phyloP scores from a whole-genome alignment of 768 basidiomycete genomes.

The Pleurotus giganteus region DNA sequence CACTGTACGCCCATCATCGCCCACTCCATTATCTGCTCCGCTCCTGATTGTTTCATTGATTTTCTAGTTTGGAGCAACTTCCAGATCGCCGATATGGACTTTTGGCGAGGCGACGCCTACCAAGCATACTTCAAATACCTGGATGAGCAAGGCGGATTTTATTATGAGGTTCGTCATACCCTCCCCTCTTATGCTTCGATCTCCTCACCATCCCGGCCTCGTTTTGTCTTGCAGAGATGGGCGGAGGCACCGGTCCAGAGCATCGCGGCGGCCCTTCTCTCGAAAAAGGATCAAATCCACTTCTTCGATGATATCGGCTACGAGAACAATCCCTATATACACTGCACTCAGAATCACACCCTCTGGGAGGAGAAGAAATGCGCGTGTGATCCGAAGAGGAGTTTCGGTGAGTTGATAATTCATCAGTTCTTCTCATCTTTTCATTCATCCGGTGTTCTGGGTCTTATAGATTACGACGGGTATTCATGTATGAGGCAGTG shows the following conservation, averaged over 20 bases:
- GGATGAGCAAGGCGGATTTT: conserved; percentile 61
- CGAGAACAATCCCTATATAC: conserved; percentile 71
- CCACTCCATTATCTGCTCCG: not conserved
- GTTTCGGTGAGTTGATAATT: conserved; percentile 52
- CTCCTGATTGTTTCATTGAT: not conserved
- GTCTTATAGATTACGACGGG: conserved; percentile 46
- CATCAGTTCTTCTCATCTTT: not conserved
- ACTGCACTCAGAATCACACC: conserved; percentile 50
- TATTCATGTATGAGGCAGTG: conserved; percentile 59
- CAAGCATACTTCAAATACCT: conserved; percentile 64
- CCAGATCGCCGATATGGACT: conserved; percentile 66
- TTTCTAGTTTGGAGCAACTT: conserved; percentile 45
- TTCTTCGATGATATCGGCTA: conserved; percentile 82
- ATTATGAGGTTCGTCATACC: conserved; percentile 55
- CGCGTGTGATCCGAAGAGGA: conserved; percentile 52
- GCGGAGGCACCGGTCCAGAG: conserved; percentile 69
- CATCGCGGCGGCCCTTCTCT: conserved; percentile 63
- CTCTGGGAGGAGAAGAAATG: conserved; percentile 59
- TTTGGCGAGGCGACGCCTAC: conserved; percentile 68
- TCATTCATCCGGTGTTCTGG: conserved; percentile 2
- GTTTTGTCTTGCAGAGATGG: conserved; percentile 43
- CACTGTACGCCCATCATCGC: conserved; percentile 48
- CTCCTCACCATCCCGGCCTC: conserved; percentile 16
- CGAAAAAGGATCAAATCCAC: conserved; percentile 57
- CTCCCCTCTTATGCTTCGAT: not conserved